phyloP scores from a whole-genome alignment of 371 early-diverging fungal species.

The Apophysomyces ossiformis region DNA sequence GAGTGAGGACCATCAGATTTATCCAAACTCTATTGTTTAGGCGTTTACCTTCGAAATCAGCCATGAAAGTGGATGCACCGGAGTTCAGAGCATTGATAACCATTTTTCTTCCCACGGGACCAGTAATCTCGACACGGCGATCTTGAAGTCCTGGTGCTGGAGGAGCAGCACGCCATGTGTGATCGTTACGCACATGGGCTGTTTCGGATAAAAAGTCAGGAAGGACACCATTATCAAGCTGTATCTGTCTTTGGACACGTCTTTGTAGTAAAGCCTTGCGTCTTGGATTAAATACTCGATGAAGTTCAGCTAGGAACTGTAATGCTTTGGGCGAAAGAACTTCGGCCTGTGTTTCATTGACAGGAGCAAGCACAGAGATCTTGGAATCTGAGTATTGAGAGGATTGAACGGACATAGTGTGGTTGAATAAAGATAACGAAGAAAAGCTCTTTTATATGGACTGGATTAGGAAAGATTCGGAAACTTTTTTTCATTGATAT shows the following conservation, averaged over 20 bases:
- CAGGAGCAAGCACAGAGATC: constrained; percentile 69
- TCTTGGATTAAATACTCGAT: constrained; percentile 85
- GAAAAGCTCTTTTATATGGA: background rate
- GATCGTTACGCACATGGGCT: constrained; percentile 84
- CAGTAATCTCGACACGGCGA: constrained; percentile 96
- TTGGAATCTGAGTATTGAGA: constrained; percentile 55
- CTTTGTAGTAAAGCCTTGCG: constrained; percentile 80
- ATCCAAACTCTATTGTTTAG: background rate
- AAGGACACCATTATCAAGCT: constrained; percentile 78
- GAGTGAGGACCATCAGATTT: background rate
- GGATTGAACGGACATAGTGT: constrained; percentile 25
- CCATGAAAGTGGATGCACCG: constrained; percentile 93
- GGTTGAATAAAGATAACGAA: background rate
- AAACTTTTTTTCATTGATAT: background rate
- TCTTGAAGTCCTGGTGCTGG: constrained; percentile 93
- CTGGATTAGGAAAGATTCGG: constrained; percentile 1
- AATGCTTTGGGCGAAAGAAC: constrained; percentile 84
- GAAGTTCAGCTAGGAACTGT: constrained; percentile 81
- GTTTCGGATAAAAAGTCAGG: constrained; percentile 95
- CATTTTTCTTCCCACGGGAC: constrained; percentile 98
- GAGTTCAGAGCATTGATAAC: constrained; percentile 97
- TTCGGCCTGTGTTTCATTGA: constrained; percentile 58
- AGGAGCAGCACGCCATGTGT: constrained; percentile 85
- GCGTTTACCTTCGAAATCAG: constrained; percentile 91
- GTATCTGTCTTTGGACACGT: constrained; percentile 77